Evolutionary conservation across 495 filamentous ascomycete species (phyloP).

Genomic region (Neurospora sp.): DNA sequence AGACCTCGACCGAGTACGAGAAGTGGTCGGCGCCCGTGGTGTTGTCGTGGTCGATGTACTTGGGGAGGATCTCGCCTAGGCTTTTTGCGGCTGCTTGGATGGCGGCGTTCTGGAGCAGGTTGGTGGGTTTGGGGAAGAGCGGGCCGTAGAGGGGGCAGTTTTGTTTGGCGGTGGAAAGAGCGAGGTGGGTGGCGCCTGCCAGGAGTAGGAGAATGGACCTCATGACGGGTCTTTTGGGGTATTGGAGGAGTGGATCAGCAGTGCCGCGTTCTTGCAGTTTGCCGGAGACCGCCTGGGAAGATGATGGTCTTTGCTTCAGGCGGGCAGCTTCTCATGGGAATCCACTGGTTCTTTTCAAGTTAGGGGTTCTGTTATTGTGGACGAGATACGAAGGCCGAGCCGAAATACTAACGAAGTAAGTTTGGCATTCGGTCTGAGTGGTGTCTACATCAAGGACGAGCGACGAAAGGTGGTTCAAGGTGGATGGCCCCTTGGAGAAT

Average conservation of each 20-base stretch:
- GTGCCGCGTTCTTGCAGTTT: background rate
- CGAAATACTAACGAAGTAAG: background rate
- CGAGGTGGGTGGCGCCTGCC: background rate
- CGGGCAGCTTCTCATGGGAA: background rate
- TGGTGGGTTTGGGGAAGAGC: constrained; percentile 31
- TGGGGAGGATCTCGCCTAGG: constrained; percentile 20
- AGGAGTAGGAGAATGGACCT: background rate
- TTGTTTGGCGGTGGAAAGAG: constrained; percentile 13
- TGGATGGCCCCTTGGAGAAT: background rate
- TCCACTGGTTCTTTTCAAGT: background rate
- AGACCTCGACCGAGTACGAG: constrained; percentile 41
- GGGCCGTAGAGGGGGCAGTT: constrained; percentile 42
- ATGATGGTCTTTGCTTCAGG: background rate
- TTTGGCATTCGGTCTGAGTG: background rate
- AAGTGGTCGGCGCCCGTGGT: constrained; percentile 25
- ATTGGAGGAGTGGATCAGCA: background rate
- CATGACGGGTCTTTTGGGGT: too few species aligned
- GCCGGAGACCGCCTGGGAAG: background rate
- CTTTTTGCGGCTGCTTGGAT: constrained; percentile 16
- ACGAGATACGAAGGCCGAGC: too few species aligned
- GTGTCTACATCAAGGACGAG: background rate
- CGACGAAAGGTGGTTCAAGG: background rate
- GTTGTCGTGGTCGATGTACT: constrained; percentile 28
- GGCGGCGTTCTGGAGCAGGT: constrained; percentile 17
- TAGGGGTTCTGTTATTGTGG: background rate